These are phyloP conservation scores for Salix udensis DNA, from an alignment of 345 rosid genomes.

Conservation along the genomic window DNA sequence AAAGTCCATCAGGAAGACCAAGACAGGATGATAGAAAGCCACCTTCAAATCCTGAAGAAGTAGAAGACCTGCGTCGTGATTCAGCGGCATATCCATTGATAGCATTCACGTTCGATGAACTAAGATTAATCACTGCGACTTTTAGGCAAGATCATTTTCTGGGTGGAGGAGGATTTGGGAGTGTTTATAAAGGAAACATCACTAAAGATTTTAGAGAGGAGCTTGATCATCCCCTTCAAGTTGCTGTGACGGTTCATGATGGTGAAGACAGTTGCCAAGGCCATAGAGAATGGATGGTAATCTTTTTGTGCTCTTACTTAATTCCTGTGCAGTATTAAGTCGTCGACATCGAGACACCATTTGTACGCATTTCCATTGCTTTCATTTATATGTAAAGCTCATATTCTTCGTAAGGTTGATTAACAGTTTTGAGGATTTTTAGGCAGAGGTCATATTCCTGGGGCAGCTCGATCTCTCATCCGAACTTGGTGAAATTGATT, in stretches of 20 bases:
- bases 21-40: constrained; percentile 48
- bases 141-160: constrained; percentile 87
- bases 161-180: constrained; percentile 98
- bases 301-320: constrained; percentile 7
- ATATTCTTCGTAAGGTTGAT: constrained; percentile 12
- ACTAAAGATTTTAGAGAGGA: constrained; percentile 58
- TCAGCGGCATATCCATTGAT: constrained; percentile 72
- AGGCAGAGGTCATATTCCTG: constrained; percentile 97
- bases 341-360: not conserved
- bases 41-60: constrained; percentile 93
- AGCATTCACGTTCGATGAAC: constrained; percentile 75
- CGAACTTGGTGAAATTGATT: constrained; percentile 82
- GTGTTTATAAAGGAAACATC: constrained; percentile 84
- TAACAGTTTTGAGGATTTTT: constrained; percentile 17
- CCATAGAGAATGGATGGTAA: constrained; percentile 98
- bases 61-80: constrained; percentile 84
- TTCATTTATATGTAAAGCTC: not conserved
- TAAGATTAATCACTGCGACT: constrained; percentile 64
- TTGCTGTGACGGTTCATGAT: constrained; percentile 95
- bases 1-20: constrained; percentile 37
- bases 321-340: not conserved
- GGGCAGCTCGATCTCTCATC: constrained; percentile 98
- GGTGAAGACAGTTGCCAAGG: constrained; percentile 91
- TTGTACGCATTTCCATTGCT: not conserved
- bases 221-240: constrained; percentile 52